phyloP scores from a whole-genome alignment of 352 stramenopile species.

The Phytophthora sp. region DNA sequence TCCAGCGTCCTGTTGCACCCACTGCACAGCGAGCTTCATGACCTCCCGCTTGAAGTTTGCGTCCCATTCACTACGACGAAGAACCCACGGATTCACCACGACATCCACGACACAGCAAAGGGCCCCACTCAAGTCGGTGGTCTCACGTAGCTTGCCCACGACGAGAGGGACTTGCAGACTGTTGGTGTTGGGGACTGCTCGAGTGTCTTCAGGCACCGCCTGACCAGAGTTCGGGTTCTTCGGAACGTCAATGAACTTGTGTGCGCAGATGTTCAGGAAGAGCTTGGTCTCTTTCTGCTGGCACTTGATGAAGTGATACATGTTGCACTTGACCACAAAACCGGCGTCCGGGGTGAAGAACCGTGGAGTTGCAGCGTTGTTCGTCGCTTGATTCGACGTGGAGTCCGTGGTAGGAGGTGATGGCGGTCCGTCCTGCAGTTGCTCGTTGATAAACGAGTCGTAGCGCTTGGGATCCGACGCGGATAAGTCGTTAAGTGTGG shows the following conservation, averaged over 20 bases:
- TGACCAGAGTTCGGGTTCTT: slow-evolving; percentile 78
- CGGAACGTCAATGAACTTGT: slow-evolving; percentile 71
- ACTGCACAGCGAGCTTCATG: slow-evolving; percentile 80
- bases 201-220: slow-evolving; percentile 65
- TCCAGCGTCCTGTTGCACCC: slow-evolving; percentile 73
- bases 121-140: slow-evolving; percentile 51
- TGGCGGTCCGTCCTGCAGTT: slow-evolving; percentile 72
- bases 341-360: slow-evolving; percentile 74
- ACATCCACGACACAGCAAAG: slow-evolving; percentile 64
- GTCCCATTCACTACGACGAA: slow-evolving; percentile 76
- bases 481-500: slow-evolving; percentile 77
- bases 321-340: slow-evolving; percentile 81
- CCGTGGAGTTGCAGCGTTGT: slow-evolving; percentile 26
- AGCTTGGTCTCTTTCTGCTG: slow-evolving; percentile 72
- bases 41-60: slow-evolving; percentile 82
- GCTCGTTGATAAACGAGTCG: slow-evolving; percentile 82
- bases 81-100: slow-evolving; percentile 82
- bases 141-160: slow-evolving; percentile 62
- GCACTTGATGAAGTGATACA: slow-evolving; percentile 61
- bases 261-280: slow-evolving; percentile 82
- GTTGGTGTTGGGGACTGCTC: slow-evolving; percentile 67
- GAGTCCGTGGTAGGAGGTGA: slow-evolving; percentile 12
- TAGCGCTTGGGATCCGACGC: slow-evolving; percentile 71
- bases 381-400: slow-evolving; percentile 3
- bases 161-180: slow-evolving; percentile 81